Base-by-base conservation (phyloP, 345 rosid genomes). In the Citrus hindsii region DNA sequence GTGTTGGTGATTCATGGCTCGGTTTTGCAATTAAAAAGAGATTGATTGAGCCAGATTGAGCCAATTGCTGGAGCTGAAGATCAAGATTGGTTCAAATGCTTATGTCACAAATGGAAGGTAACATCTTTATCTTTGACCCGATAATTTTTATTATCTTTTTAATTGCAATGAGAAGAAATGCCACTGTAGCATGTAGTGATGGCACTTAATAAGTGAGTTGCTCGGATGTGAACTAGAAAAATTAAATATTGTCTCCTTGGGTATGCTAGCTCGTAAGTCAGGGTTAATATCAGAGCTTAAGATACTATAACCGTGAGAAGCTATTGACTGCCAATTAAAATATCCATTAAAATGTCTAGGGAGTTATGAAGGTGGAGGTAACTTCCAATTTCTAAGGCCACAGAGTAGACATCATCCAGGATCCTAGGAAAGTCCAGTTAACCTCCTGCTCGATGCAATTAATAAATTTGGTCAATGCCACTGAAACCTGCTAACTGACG, bases 1-100 rank as follows among this genome's bases (percentile, higher is more conserved):
- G 88, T 67, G 51, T 95, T 68, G 97, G 94, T 75, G 98, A 92
- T 81, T 93, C 97, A 1, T 93, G 96, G 96, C 93, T 95, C 76
- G 74, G 83, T 80, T 88, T 73, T 72, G 97, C 91, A 0, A 88
- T 95, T 56, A 85, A 83, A 67, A 85, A 87, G 22, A 82, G 84
- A 40, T 22, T 93, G 27, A 82, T 95, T 70, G 94, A n/a, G n/a
- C n/a, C n/a, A n/a, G n/a, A n/a, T n/a, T n/a, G n/a, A 88, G 83
- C 98, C 99, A 72, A 79, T 93, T 48, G 68, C 69, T 24, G 92
- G 79, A 32, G 71, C 83, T 10, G 93, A 95, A 82, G 89, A 86
- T 68, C 90, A 92, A 79, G 94, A 92, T 53, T 95, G 99, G 98
- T 93, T 86, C 71, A 86, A 83, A 76, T 77, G 83, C 75, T 85